Base-by-base conservation (phyloP, 768 basidiomycete genomes). In the Tulasnella sp. region DNA sequence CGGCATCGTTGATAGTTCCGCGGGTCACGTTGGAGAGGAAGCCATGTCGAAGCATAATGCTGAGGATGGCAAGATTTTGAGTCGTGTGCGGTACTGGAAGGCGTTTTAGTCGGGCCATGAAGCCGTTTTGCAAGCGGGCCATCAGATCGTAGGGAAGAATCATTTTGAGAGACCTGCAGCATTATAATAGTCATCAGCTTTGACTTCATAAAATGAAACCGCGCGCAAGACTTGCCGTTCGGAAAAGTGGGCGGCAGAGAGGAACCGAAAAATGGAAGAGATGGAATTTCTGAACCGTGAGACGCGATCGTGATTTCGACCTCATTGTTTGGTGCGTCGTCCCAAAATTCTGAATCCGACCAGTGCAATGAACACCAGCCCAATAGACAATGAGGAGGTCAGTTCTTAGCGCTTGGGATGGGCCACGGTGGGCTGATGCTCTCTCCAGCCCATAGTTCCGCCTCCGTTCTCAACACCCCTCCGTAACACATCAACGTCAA, bases 61-160 rank as follows among this genome's bases (percentile, higher is more conserved):
- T 90, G 79, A 96, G 90, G 82, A 99, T 94, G 79, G 92, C 94
- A 78, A 98, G 90, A 81, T 96, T 96, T 85, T 96, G 93, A 46
- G 89, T 92, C 69, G 89, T 92, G 85, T 98, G 96, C 42, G 90
- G 87, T 78, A 98, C 89, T 15, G 91, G 88, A 78, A 98, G 87
- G 79, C 87, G 87, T 51, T 88, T 88, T 85, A 96, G 93, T 23
- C 95, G 91, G 0, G 94, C 93, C 26, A 93, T 91, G 82, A 96
- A 96, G 18, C 95, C 94, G 82, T 98, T 98, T 86, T 95, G 93
- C 48, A 98, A 82, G 82, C 91, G 91, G n/a, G 95, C 88, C 82
- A 94, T 96, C 81, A 99, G 91, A 84, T 94, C 90, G 84, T 92
- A 90, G 0, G 96, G 85, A 10, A 78, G 76, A 23, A 75, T 57